Evolutionary conservation across 192 early-diverging fungal species (phyloP).

Genomic region (Coemansia sp.): DNA sequence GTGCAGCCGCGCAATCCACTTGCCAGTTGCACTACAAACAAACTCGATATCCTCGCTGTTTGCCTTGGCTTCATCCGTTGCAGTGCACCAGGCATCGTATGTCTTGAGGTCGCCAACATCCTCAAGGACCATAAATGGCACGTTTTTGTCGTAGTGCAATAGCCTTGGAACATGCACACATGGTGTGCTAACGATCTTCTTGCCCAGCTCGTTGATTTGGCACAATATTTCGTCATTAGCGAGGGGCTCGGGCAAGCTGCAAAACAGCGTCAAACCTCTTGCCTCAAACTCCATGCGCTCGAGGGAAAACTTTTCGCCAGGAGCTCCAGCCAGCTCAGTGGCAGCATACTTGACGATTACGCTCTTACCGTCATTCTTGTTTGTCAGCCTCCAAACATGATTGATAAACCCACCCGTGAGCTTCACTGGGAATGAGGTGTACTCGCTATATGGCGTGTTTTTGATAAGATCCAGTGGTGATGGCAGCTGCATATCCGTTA

Average conservation of each 20-base stretch:
- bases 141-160: conserved; percentile 16
- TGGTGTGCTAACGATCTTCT: neutral
- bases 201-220: neutral
- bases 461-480: conserved; percentile 24
- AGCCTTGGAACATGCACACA: conserved; percentile 23
- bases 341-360: conserved; percentile 37
- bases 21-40: conserved; percentile 17
- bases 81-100: conserved; percentile 17
- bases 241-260: neutral
- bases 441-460: conserved; percentile 18
- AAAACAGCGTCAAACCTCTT: conserved; percentile 27
- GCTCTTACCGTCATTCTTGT: conserved; percentile 1
- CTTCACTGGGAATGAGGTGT: conserved; percentile 14
- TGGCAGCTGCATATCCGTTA: conserved; percentile 9
- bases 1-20: conserved; percentile 37
- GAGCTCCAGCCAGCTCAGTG: conserved; percentile 1
- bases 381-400: conserved; percentile 28
- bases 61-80: neutral
- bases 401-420: conserved; percentile 39
- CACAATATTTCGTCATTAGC: neutral
- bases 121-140: conserved; percentile 31
- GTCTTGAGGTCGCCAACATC: conserved; percentile 19
- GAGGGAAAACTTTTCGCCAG: conserved; percentile 13
- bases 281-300: conserved; percentile 40
- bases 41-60: conserved; percentile 4